phyloP scores from a whole-genome alignment of 306 rosid species.

The Trichosanthes cucumerina region DNA sequence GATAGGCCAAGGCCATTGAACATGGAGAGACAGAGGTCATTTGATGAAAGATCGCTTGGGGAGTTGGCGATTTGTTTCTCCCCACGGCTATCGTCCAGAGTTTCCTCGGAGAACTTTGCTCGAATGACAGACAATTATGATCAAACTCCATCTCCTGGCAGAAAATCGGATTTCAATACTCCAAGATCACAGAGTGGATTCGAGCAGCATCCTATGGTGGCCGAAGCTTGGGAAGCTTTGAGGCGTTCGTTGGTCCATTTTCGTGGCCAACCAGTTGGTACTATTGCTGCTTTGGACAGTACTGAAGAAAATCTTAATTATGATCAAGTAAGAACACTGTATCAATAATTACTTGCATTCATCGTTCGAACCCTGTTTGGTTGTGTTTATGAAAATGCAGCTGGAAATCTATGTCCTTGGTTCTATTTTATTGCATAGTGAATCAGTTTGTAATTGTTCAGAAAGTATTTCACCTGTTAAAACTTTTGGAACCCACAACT shows the following conservation, averaged over 20 bases:
- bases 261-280: constrained; percentile 79
- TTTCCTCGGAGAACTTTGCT: constrained; percentile 24
- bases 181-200: constrained; percentile 36
- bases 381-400: background rate
- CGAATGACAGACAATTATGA: constrained; percentile 37
- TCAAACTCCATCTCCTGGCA: constrained; percentile 27
- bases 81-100: constrained; percentile 27
- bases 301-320: constrained; percentile 71
- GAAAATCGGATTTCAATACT: constrained; percentile 31
- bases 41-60: constrained; percentile 48
- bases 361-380: background rate
- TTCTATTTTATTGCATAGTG: background rate
- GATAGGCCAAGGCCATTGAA: constrained; percentile 59
- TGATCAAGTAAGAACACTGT: constrained; percentile 38
- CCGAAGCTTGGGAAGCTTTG: constrained; percentile 76
- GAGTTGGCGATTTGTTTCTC: constrained; percentile 46
- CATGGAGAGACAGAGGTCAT: constrained; percentile 65
- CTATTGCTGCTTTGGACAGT: constrained; percentile 78
- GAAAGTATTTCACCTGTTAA: background rate
- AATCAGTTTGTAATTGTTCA: background rate
- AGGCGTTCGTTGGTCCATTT: constrained; percentile 67
- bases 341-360: background rate
- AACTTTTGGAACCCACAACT: background rate
- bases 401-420: background rate
- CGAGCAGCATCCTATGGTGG: constrained; percentile 44